A percentile compares a stretch with the other conserved stretches of the same genome.
Conservation (phyloP, 1,284 basidiomycete genomes). For the Mycosarcoma maydis region DNA sequence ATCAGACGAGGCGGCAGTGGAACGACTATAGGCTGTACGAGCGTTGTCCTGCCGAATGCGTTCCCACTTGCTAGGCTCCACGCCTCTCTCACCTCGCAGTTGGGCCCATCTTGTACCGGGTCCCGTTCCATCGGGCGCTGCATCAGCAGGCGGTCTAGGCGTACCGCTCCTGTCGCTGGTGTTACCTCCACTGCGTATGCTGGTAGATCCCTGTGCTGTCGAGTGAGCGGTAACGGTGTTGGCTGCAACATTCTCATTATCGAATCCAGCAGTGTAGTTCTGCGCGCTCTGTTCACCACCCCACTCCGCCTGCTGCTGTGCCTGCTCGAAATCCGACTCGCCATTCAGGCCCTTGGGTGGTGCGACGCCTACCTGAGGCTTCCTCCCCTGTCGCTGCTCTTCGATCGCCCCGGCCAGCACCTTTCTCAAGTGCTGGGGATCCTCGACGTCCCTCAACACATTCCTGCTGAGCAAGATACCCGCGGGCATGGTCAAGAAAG, state of each 20-base stretch:
- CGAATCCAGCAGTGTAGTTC: conserved; percentile 7
- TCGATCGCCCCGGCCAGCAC: conserved; percentile 39
- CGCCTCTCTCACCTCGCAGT: conserved; percentile 36
- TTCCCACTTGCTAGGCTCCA: conserved; percentile 54
- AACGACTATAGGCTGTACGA: conserved; percentile 33
- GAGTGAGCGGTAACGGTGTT: conserved; percentile 23
- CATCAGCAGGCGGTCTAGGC: neutral
- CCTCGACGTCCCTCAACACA: conserved; percentile 38
- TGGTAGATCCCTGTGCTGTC: conserved; percentile 3
- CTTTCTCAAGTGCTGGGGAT: conserved; percentile 40
- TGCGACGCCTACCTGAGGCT: conserved; percentile 28
- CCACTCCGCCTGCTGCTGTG: conserved; percentile 22
- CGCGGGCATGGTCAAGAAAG: conserved; percentile 38
- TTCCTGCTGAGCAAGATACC: conserved; percentile 25
- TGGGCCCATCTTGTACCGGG: conserved; percentile 45
- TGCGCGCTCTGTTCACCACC: conserved; percentile 21
- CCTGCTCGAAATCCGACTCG: conserved; percentile 16
- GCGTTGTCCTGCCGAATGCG: conserved; percentile 53
- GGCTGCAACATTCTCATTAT: neutral
- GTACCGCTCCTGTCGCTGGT: neutral
- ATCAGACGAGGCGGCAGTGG: conserved; percentile 3
- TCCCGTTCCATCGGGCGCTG: conserved; percentile 26
- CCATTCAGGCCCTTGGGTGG: conserved; percentile 36
- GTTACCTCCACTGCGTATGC: neutral
- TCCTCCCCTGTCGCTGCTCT: conserved; percentile 29